Evolutionary conservation across 352 stramenopile species (phyloP), one percentile per base, ranked within the genome.

Genomic region (Globisporangium abappressorium): DNA sequence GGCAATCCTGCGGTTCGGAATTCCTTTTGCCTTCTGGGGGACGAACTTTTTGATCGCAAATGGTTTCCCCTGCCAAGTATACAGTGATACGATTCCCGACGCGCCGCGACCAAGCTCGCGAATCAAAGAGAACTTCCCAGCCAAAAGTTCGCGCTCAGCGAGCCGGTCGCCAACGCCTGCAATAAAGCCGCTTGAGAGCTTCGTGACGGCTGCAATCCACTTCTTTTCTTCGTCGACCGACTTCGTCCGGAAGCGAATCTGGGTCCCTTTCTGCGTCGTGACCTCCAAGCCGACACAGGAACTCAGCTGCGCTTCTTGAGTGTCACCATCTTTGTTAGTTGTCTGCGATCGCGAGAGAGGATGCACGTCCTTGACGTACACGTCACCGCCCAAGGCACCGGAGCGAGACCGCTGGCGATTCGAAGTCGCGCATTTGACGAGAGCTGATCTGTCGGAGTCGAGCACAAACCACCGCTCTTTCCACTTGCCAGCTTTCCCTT

Each of bases 391-490:
- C 9, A 85, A 63, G 2, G 76, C 60, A 63, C 69, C 69, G 1
- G 78, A 76, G 2, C 64, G 67, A 12, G 78, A 72, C 5, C 72
- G 74, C 33, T 77, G 67, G 20, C 75, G 76, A 20, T 33, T 81
- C 2, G 66, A 69, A 5, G 59, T 51, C 28, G 69, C 70, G 58
- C 82, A 91, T 49, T 91, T 91, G 34, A 88, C 51, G 5, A 92
- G 60, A n/a, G 73, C 72, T 7, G 66, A 63, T 12, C 76, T 75
- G 18, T 73, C 36, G 11, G 60, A 66, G 64, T 93, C 79, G 22
- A 93, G 69, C 9, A 85, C 63, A 71, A 92, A 93, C 81, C 83
- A 92, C 5, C 83, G 80, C 63, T 89, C 81, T 64, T 92, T 92
- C 79, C 79, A 87, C 20, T 65, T 57, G 22, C 69, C 75, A 33